These are phyloP conservation scores for Moniliophthora roreri DNA, from an alignment of 1,284 basidiomycete species.

Conservation along the genomic window DNA sequence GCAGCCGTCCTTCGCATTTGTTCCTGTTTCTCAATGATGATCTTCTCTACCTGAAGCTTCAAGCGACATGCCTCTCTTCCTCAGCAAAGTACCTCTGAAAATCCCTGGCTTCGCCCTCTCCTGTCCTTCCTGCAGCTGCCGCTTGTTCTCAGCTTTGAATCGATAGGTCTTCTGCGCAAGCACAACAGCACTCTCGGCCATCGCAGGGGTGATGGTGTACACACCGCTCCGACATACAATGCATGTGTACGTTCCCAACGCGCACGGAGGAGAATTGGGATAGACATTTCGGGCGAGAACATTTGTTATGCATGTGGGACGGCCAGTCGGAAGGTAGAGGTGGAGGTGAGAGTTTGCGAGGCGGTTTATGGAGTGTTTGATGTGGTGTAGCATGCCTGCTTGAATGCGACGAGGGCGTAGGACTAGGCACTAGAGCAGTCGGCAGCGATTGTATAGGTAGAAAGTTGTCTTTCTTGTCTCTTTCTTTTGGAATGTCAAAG, in stretches of 20 bases:
- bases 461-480: not conserved
- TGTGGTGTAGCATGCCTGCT: not conserved
- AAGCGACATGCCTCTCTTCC: not conserved
- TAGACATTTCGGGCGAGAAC: conserved; percentile 1
- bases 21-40: not conserved
- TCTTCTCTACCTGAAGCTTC: not conserved
- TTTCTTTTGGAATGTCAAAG: not conserved
- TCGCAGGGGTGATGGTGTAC: not conserved
- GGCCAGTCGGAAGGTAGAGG: not conserved
- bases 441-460: conserved; percentile 1
- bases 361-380: not conserved
- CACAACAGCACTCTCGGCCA: conserved; percentile 1
- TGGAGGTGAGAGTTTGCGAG: not conserved
- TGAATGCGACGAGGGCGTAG: not conserved
- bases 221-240: not conserved
- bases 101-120: not conserved
- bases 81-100: not conserved
- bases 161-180: not conserved
- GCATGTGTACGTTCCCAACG: conserved; percentile 1
- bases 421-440: not conserved
- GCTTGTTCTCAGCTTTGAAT: not conserved
- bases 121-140: not conserved
- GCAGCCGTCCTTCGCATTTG: not conserved
- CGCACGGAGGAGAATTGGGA: not conserved
- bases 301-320: conserved; percentile 4